A percentile compares a stretch with the other conserved stretches of the same genome.
Conservation (phyloP, 495 filamentous ascomycete species). For the Penicillium atrosanguineum region DNA sequence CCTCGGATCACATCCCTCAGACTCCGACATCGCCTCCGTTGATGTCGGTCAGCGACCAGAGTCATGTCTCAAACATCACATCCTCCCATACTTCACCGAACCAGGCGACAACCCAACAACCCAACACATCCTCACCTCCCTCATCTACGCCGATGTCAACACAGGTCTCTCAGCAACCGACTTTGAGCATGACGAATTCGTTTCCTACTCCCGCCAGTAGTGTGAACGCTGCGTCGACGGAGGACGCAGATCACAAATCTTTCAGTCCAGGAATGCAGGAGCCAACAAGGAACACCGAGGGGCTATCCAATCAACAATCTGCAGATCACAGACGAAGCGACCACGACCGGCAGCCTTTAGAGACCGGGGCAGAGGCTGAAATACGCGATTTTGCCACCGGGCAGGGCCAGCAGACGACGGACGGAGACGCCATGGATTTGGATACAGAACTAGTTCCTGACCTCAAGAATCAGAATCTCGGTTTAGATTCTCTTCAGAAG, state of each 20-base stretch:
- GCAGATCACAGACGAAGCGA: conserved; percentile 36
- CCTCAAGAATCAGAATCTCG: conserved; percentile 24
- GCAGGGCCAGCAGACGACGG: conserved; percentile 7
- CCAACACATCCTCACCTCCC: conserved; percentile 41
- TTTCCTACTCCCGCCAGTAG: conserved; percentile 49
- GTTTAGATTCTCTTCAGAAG: conserved; percentile 45
- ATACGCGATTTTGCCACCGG: conserved; percentile 27
- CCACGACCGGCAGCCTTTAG: conserved; percentile 33
- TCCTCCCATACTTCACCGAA: conserved; percentile 46
- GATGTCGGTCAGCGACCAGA: conserved; percentile 52
- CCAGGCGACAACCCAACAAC: conserved; percentile 42
- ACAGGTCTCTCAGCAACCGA: conserved; percentile 44
- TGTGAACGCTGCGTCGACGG: conserved; percentile 33
- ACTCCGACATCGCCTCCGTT: conserved; percentile 51
- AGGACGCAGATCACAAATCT: conserved; percentile 37
- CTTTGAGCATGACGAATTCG: conserved; percentile 41
- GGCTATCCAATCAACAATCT: conserved; percentile 16
- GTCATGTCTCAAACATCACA: conserved; percentile 47
- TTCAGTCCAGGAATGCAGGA: conserved; percentile 25
- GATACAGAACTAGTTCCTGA: conserved; percentile 25
- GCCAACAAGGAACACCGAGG: conserved; percentile 16
- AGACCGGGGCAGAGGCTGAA: conserved; percentile 14
- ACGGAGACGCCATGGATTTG: conserved; percentile 41
- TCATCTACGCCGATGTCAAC: conserved; percentile 49
- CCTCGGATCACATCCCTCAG: conserved; percentile 41